Base-by-base conservation (phyloP, 805 yeast species). In the Nakazawaea ishiwadae region DNA sequence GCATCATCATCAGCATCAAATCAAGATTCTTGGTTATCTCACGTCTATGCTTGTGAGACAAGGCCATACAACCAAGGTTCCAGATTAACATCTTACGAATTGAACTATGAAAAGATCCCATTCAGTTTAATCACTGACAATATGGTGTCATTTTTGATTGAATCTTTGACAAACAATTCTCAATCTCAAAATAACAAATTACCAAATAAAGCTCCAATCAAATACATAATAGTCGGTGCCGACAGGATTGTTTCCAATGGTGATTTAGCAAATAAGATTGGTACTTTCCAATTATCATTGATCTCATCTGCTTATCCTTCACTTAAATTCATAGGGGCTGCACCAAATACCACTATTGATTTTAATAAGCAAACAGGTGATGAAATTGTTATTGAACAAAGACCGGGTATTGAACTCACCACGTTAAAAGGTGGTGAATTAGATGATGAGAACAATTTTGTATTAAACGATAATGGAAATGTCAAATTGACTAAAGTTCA, bases 51-150 rank as follows among this genome's bases (percentile, higher is more conserved):
- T 5, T 72, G 91, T 53, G 99, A 91, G 58, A 91, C 99, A 0
- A 75, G 99, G 52, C 99, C 99, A 1, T 93, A 91, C 58, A 89
- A 91, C 59, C 98, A 91, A 65, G 99, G 99, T 8, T 87, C 97
- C 0, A 76, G 96, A 50, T 69, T 91, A 44, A 91, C 98, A 0
- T 90, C 97, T 0, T 91, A 79, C 61, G 99, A 91, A 59, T 71
- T 91, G 35, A 81, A 85, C 12, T 81, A 84, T 53, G 98, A 91
- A 48, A 56, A 75, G 16, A 86, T 93, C 31, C 98, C 98, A 12
- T 80, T 93, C 37, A 87, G 96, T 1, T 67, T 91, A 46, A 77
- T 91, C 47, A 84, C 96, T 9, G 99, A 91, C 56, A 84, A 88
- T 45, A 90, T 91, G 91, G 95, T 84, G 2, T 78, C 96, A 0